A percentile compares a stretch with the other conserved stretches of the same genome.
Evolutionary conservation across 768 basidiomycete species (phyloP).

Genomic region (Coprinopsis sp.): DNA sequence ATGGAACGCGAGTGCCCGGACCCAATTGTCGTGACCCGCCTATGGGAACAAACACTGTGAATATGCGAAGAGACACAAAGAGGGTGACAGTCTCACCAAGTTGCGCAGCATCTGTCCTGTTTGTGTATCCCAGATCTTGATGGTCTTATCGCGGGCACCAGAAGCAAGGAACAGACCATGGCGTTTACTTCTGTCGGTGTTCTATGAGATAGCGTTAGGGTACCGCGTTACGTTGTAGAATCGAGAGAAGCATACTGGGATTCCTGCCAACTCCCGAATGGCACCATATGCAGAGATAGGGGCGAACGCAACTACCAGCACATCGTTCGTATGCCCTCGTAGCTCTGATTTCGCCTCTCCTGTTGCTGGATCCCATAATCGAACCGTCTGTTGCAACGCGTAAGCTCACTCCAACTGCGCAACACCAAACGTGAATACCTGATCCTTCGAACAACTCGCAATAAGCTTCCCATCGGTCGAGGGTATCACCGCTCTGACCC

Average conservation of each 20-base stretch:
- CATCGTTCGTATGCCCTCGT: conserved; percentile 82
- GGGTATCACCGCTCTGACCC: conserved; percentile 70
- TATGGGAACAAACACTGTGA: conserved; percentile 20
- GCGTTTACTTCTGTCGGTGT: conserved; percentile 46
- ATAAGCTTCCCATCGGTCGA: conserved; percentile 70
- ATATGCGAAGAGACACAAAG: conserved; percentile 2
- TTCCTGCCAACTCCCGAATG: conserved; percentile 71
- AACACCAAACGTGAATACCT: conserved; percentile 39
- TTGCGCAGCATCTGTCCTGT: conserved; percentile 78
- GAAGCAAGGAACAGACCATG: conserved; percentile 66
- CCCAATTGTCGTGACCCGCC: conserved; percentile 88
- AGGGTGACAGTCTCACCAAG: conserved; percentile 44
- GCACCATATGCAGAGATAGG: conserved; percentile 70
- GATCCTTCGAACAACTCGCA: conserved; percentile 83
- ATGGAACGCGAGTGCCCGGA: conserved; percentile 84
- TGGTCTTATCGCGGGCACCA: conserved; percentile 86
- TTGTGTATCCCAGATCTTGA: conserved; percentile 86
- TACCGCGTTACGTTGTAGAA: conserved; percentile 3
- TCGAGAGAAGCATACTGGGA: conserved; percentile 45
- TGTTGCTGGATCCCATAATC: conserved; percentile 67
- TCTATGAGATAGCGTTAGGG: conserved; percentile 28
- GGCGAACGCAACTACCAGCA: conserved; percentile 79
- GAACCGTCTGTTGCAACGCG: conserved; percentile 53
- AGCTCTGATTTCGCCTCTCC: conserved; percentile 80
- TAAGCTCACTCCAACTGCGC: conserved; percentile 3